Evolutionary conservation across 768 basidiomycete genomes (phyloP).

Genomic region (Inosperma sp.): DNA sequence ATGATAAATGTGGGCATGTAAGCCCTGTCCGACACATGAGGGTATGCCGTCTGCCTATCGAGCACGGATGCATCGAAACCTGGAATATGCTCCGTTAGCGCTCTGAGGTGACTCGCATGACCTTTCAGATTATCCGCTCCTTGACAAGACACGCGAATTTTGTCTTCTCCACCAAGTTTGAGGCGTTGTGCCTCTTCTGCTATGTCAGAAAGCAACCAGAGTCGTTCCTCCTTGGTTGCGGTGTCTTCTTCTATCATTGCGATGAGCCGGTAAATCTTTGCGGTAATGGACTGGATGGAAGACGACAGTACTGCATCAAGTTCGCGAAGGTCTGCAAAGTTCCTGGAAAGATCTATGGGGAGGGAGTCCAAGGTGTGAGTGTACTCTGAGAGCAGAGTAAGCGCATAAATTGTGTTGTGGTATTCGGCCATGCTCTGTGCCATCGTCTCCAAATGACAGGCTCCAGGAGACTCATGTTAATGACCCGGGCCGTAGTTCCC

Average conservation of each 20-base stretch:
- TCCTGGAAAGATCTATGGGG: constrained; percentile 89
- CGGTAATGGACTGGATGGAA: constrained; percentile 75
- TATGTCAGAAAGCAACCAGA: constrained; percentile 86
- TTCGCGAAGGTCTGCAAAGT: constrained; percentile 94
- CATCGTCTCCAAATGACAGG: constrained; percentile 8
- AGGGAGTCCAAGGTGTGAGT: constrained; percentile 90
- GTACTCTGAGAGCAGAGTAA: constrained; percentile 75
- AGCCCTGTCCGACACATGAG: constrained; percentile 66
- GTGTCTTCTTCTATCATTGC: constrained; percentile 65
- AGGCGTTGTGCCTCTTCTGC: constrained; percentile 90
- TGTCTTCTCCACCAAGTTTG: constrained; percentile 95
- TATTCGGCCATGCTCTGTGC: constrained; percentile 13
- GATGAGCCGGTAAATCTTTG: constrained; percentile 73
- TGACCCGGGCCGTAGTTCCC: too few species aligned
- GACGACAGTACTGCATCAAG: constrained; percentile 96
- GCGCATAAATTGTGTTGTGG: constrained; percentile 49
- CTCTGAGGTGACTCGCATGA: constrained; percentile 56
- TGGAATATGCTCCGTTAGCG: constrained; percentile 59
- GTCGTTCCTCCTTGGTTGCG: constrained; percentile 63
- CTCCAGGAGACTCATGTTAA: too few species aligned
- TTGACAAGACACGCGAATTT: constrained; percentile 89
- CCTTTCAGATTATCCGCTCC: constrained; percentile 83
- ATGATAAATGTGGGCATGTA: constrained; percentile 57
- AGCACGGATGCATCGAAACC: constrained; percentile 55
- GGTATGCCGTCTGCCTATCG: constrained; percentile 64